Base-by-base conservation (phyloP, 2,329 filamentous ascomycete species). In the Fusarium lyarnte region DNA sequence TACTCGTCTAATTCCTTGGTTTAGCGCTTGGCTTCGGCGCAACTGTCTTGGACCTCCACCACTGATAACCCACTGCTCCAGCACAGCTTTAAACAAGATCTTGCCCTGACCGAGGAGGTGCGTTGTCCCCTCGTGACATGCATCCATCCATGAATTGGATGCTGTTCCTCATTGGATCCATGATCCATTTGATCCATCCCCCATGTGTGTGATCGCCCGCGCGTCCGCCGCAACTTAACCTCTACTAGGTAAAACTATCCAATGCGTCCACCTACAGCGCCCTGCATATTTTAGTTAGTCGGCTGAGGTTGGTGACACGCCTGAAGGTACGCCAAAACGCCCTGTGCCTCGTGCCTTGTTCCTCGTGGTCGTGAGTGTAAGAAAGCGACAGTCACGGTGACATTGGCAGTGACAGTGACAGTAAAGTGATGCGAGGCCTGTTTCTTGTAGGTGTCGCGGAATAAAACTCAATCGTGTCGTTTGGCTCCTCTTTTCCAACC, bases 201-300 rank as follows among this genome's bases (percentile, higher is more conserved):
- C 63, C 63, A 67, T 73, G 65, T 72, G 70, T 72, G 60, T 66
- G 70, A 73, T 73, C 70, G 65, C 70, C 70, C 57, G 43, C 70
- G 55, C 70, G 66, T 73, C 70, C 70, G 66, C 69, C 69, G 70
- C 70, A 69, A 59, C 60, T 63, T 69, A 63, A 69, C 52, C 41
- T 62, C 35, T 67, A 52, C 65, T 67, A 68, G 63, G 54, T 41
- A 67, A 42, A 68, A 46, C 46, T 47, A 62, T 67, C 63, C 58
- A 68, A 62, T 47, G 36, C 55, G 38, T 63, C 55, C 47, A 63
- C 58, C 53, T 66, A 57, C 66, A 61, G 46, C 51, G 52, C 58
- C 49, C 64, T 63, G 66, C 63, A 66, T 60, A 33, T 60, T 57
- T 42, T 55, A 35, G 49, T 60, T 60, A 60, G 36, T 60, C 54